Evolutionary conservation across 208 protist genomes (phyloP).

Genomic region (Acanthamoeba triangularis): DNA sequence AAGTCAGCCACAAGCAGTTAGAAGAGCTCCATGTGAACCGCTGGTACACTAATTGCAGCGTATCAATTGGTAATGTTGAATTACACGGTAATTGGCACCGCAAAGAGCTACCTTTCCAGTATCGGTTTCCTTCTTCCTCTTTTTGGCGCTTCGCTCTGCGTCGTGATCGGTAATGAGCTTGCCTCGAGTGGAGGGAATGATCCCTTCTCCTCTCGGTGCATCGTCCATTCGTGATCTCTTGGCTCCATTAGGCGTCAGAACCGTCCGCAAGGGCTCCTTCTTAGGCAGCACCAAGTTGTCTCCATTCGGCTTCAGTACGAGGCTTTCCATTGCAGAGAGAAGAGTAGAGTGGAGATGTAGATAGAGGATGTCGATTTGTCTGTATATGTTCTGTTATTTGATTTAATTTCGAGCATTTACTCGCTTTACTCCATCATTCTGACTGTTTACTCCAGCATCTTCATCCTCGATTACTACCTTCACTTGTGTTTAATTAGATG

Average conservation of each 20-base stretch:
- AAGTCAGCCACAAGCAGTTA: not conserved
- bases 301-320: not conserved
- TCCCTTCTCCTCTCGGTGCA: not conserved
- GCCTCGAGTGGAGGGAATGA: not conserved
- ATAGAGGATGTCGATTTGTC: conserved; percentile 22
- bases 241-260: not conserved
- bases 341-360: not conserved
- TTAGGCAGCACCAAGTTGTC: not conserved
- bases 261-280: not conserved
- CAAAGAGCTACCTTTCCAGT: not conserved
- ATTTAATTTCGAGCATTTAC: conserved; percentile 1
- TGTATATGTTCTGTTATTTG: not conserved
- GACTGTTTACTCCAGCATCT: not conserved
- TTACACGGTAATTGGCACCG: not conserved
- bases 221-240: conserved; percentile 5
- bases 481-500: not conserved
- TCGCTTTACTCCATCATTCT: not conserved
- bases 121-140: not conserved
- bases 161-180: not conserved
- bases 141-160: not conserved
- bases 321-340: not conserved
- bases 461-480: not conserved
- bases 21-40: too few species aligned
- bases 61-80: too few species aligned
- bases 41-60: too few species aligned